Conservation (phyloP, 306 rosid species). For the Rosa rugosa region DNA sequence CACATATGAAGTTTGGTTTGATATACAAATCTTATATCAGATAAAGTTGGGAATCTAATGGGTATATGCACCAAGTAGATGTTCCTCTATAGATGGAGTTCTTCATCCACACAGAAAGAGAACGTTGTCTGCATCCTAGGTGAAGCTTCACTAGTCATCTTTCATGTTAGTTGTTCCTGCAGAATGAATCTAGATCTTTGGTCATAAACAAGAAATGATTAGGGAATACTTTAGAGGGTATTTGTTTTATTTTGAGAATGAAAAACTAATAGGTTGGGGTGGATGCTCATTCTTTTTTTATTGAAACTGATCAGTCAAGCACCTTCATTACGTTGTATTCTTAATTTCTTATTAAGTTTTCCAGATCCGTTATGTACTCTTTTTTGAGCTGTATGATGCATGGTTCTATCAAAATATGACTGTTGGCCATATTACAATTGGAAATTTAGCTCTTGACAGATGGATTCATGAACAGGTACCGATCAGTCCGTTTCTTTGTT, state of each 20-base stretch:
- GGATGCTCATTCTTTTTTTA: no score
- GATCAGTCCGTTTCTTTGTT: background rate
- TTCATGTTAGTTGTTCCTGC: background rate
- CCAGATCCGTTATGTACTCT: no score
- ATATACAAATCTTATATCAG: background rate
- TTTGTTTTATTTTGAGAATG: no score
- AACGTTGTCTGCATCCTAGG: background rate
- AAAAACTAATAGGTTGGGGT: no score
- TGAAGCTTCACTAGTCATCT: background rate
- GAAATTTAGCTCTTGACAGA: no score
- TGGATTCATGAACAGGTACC: no score
- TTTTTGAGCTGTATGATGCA: no score
- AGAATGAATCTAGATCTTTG: background rate
- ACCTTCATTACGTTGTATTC: background rate
- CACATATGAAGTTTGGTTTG: background rate
- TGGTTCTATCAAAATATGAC: no score
- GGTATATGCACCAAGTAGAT: background rate
- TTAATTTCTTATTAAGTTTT: background rate
- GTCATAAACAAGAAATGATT: background rate
- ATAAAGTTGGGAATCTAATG: background rate
- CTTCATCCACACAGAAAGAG: background rate
- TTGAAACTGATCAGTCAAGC: background rate
- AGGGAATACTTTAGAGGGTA: no score
- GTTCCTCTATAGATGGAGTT: background rate
- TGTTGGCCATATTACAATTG: no score